Percentiles rank a stretch among this genome's conserved stretches.
Evolutionary conservation across 2,329 filamentous ascomycete species (phyloP).

Genomic region (Corinectria fuckeliana): DNA sequence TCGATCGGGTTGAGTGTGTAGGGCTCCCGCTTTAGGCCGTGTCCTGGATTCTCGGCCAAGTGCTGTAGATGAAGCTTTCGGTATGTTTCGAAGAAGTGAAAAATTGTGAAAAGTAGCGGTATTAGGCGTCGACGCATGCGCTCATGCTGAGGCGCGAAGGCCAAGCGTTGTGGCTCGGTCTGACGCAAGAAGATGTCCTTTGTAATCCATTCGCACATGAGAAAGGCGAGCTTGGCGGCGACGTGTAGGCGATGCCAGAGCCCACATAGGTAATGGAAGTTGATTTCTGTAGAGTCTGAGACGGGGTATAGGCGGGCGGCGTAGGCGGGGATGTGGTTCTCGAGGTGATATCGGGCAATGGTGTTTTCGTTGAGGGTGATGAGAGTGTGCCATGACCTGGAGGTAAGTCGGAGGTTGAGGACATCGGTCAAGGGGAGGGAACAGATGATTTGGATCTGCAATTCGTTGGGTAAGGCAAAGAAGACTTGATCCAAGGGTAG

Average conservation of each 20-base stretch:
- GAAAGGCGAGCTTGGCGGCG: constrained; percentile 65
- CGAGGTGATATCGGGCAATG: constrained; percentile 67
- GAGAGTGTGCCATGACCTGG: constrained; percentile 64
- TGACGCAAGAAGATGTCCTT: constrained; percentile 69
- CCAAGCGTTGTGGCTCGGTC: constrained; percentile 59
- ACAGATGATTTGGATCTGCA: constrained; percentile 68
- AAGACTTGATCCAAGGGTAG: constrained; percentile 64
- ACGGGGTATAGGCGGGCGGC: constrained; percentile 65
- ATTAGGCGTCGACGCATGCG: constrained; percentile 70
- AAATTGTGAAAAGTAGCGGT: constrained; percentile 68
- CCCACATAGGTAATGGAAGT: constrained; percentile 67
- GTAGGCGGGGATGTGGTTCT: constrained; percentile 66
- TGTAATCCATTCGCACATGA: constrained; percentile 69
- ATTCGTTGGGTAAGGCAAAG: constrained; percentile 62
- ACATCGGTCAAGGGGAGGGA: constrained; percentile 66
- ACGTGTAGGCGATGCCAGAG: constrained; percentile 72
- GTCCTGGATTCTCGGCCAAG: constrained; percentile 57
- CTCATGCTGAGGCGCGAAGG: constrained; percentile 67
- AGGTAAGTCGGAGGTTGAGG: constrained; percentile 64
- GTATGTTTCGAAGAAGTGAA: constrained; percentile 73
- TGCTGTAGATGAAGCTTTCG: constrained; percentile 64
- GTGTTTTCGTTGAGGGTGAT: constrained; percentile 66
- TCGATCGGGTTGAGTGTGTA: constrained; percentile 70
- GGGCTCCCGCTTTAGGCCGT: constrained; percentile 58
- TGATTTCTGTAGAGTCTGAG: constrained; percentile 54